These are phyloP conservation scores for Pseudoperonospora humuli DNA, from an alignment of 352 stramenopile genomes.

Conservation along the genomic window DNA sequence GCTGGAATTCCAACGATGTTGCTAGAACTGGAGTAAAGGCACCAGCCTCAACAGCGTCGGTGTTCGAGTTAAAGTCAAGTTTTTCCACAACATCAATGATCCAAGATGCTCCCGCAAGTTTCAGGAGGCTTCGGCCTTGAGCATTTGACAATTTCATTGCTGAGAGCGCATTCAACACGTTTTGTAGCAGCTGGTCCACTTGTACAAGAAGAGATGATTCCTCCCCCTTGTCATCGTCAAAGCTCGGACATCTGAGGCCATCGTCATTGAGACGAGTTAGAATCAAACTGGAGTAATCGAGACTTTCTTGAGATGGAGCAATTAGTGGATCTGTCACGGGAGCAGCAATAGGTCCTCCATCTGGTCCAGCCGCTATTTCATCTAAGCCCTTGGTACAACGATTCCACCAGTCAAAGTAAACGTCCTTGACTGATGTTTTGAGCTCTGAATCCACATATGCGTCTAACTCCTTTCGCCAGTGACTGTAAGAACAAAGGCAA, in stretches of 20 bases:
- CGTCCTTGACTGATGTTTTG: slow-evolving; percentile 22
- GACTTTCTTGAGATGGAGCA: slow-evolving; percentile 11
- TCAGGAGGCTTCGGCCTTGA: slow-evolving; percentile 44
- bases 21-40: slow-evolving; percentile 4
- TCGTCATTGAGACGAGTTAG: slow-evolving; percentile 8
- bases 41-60: neutral
- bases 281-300: slow-evolving; percentile 17
- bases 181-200: slow-evolving; percentile 14
- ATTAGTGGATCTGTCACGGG: neutral
- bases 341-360: neutral
- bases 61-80: slow-evolving; percentile 1
- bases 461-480: slow-evolving; percentile 30
- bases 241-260: neutral
- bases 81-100: slow-evolving; percentile 24
- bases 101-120: slow-evolving; percentile 40
- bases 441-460: slow-evolving; percentile 22
- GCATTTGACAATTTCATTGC: slow-evolving; percentile 53
- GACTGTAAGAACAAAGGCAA: slow-evolving; percentile 33
- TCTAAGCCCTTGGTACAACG: slow-evolving; percentile 22
- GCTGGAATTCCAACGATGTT: slow-evolving; percentile 11
- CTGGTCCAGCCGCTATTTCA: slow-evolving; percentile 1
- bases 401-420: slow-evolving; percentile 42
- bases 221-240: neutral
- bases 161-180: slow-evolving; percentile 19
- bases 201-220: slow-evolving; percentile 4